phyloP scores from a whole-genome alignment of 2,329 filamentous ascomycete species.

The Talaromyces sp. region DNA sequence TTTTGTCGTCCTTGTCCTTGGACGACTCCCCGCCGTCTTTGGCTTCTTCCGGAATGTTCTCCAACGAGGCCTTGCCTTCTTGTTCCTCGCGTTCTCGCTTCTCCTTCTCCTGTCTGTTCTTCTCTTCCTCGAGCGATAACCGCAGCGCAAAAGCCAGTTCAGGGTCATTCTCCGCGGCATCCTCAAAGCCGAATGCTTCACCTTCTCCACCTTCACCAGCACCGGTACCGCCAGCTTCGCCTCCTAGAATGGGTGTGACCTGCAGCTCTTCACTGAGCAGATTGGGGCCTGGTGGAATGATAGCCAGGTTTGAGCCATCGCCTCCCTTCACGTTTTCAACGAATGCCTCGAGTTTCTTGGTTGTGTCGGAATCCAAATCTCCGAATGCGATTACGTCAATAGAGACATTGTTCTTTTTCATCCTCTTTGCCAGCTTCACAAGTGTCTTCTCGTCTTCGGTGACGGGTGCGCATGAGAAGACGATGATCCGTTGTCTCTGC shows the following conservation, averaged over 20 bases:
- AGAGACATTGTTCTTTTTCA: constrained; percentile 95
- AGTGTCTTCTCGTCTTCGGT: constrained; percentile 85
- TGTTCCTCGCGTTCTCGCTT: constrained; percentile 68
- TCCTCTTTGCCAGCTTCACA: constrained; percentile 86
- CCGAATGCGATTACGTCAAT: constrained; percentile 96
- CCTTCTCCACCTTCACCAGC: constrained; percentile 41
- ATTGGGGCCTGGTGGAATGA: constrained; percentile 85
- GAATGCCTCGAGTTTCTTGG: constrained; percentile 86
- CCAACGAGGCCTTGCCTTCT: constrained; percentile 69
- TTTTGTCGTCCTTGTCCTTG: constrained; percentile 64
- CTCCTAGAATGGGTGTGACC: constrained; percentile 81
- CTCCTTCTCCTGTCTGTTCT: constrained; percentile 83
- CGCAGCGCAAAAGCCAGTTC: constrained; percentile 89
- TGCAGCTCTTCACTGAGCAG: constrained; percentile 89
- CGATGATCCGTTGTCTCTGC: constrained; percentile 92
- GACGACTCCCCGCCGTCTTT: constrained; percentile 43
- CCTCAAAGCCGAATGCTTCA: constrained; percentile 66
- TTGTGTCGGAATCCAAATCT: constrained; percentile 82
- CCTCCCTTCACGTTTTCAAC: constrained; percentile 87
- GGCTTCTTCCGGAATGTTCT: constrained; percentile 73
- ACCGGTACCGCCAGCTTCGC: constrained; percentile 62
- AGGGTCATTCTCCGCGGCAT: constrained; percentile 77
- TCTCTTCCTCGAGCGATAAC: constrained; percentile 98
- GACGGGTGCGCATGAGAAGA: constrained; percentile 91
- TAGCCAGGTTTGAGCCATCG: constrained; percentile 85